Evolutionary conservation across 345 rosid genomes (phyloP), one percentile per base, ranked within the genome.

Genomic region (Gossypium stocksii): DNA sequence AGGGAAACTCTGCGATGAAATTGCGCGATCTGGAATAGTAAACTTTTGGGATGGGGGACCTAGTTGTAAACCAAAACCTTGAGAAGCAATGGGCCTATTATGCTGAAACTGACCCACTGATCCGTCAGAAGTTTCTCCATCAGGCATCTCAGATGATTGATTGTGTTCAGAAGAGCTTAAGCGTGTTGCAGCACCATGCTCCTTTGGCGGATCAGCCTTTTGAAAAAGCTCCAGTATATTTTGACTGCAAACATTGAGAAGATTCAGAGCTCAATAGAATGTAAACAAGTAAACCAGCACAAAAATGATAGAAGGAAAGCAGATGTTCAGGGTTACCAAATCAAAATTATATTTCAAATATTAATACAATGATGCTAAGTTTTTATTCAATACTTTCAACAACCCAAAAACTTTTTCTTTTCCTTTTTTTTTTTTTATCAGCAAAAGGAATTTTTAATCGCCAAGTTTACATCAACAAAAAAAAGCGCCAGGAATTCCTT

Each of bases 171-270:
- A 78, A 70, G 92, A 87, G 77, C 86, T 81, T 65, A 85, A 70
- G 69, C 80, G 84, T 58, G 81, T 70, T 73, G 83, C 83, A 73
- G 80, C 73, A 57, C 81, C 83, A 73, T 53, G 81, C 46, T 88
- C 91, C 76, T 78, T 77, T 46, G 92, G 78, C 58, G 86, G 90
- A 80, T 92, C 92, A 78, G 90, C 90, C 88, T 94, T 94, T 79
- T 87, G 89, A 80, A 92, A 91, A 79, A 94, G 97, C 83, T 94
- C 95, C 75, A 92, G 90, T 92, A 92, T 88, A 76, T 91, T 87
- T 81, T 89, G 89, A 82, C 97, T 92, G 89, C 83, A 77, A 59
- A 49, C 54, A 54, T 74, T 65, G 65, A 48, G 71, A 71, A 62
- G 63, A 48, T 48, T 48, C 71, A 46, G 43, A 7, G 20, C 43